Conservation (phyloP, 2,329 filamentous ascomycete species). For the Phialophora tarda region DNA sequence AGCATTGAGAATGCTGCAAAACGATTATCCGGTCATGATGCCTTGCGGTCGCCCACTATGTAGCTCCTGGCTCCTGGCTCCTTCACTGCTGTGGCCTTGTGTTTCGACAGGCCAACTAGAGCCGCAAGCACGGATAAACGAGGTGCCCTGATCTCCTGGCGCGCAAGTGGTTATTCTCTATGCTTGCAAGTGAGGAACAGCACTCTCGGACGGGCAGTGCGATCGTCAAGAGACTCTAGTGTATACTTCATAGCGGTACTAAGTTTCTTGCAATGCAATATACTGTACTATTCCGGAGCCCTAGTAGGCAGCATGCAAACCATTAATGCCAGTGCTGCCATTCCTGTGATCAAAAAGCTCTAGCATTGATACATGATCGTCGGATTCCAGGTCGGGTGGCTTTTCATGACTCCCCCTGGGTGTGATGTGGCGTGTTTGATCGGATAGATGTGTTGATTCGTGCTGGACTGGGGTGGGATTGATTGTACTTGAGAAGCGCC, state of each 20-base stretch:
- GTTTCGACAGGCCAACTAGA: background rate
- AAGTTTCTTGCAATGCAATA: conserved; percentile 13
- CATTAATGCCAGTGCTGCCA: conserved; percentile 16
- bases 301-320: conserved; percentile 3
- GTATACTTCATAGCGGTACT: background rate
- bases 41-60: background rate
- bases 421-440: conserved; percentile 2
- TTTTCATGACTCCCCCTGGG: background rate
- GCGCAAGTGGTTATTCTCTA: background rate
- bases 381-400: conserved; percentile 6
- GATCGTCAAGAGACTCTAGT: background rate
- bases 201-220: background rate
- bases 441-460: conserved; percentile 10
- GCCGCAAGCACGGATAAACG: background rate
- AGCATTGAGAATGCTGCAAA: background rate
- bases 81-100: background rate
- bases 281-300: conserved; percentile 19
- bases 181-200: background rate
- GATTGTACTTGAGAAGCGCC: conserved; percentile 1
- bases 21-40: conserved; percentile 8
- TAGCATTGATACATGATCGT: conserved; percentile 25
- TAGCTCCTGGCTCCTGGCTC: background rate
- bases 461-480: conserved; percentile 1
- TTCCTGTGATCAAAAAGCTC: conserved; percentile 18
- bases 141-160: background rate